Base-by-base conservation (phyloP, 345 rosid genomes). In the Populus simonii region DNA sequence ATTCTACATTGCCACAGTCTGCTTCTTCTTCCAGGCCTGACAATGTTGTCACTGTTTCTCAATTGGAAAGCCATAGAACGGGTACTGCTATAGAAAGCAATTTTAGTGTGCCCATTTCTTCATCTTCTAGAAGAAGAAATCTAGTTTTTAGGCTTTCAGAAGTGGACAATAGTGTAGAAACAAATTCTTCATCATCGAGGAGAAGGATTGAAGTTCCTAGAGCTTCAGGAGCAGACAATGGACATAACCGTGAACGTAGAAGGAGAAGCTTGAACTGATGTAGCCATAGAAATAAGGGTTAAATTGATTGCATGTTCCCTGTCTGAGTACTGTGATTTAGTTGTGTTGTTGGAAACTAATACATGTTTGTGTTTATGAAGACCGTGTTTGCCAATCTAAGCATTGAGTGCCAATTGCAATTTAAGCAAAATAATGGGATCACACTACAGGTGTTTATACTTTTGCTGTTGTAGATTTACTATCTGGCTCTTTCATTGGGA, bases 1-100 rank as follows among this genome's bases (percentile, higher is more conserved):
- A 80, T 68, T 81, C 83, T 8, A 43, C 47, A 10, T 65, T 63
- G 55, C 77, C 49, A 15, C 72, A 29, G 66, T 29, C 78, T 47
- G 27, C 76, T 57, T 45, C 82, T 6, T 71, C 82, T n/a, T 31
- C 73, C 74, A 73, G 79, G 72, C 75, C 66, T 66, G 77, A 69
- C 33, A 77, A 63, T 69, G 61, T 77, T 39, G 70, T 83, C n/a
- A n/a, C 76, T 31, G 27, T 11, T 66, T 31, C 49, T 35, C 78
- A 27, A 45, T 45, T 43, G 18, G 70, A 63, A 63, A 65, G 29
- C 77, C 77, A 27, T 33, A 65, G 70, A 15, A 39, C 3, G 29
- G 29, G 39, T 57, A 13, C 33, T 62, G 38, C 7, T 59, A 45
- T 8, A 18, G 70, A 39, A 74, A 74, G 18, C 57, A 63, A 62